Base-by-base conservation (phyloP, 179 eudicot species). In the Sideroxylon spinosum region DNA sequence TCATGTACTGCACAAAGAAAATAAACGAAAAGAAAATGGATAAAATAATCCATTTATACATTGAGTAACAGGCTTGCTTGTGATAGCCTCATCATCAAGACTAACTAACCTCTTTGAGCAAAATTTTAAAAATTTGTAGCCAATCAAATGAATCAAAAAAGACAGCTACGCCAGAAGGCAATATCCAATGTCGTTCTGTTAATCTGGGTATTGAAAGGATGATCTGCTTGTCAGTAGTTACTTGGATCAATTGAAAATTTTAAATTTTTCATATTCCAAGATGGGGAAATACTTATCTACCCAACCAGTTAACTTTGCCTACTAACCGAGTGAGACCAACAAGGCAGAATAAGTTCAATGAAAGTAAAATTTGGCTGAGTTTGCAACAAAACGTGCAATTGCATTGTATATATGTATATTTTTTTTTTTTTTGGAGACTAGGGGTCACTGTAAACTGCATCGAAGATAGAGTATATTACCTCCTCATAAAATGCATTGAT, bases 401-500 rank as follows among this genome's bases (percentile, higher is more conserved):
- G 7, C 55, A 52, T 1, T 7, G 55, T 9, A 32, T 32, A 32
- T 3, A 32, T 2, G 20, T n/a, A n/a, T 20, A 60, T 60, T 22
- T 7, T 61, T 19, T 20, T 20, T 61, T 52, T 52, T 14, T 52
- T 37, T 4, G 44, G 44, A 37, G 3, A 3, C 16, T 14, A 52
- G 14, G 12, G 14, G 16, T 1, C 12, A 52, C 56, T 52, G 1
- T 14, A 52, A 52, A 7, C 56, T 52, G 10, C 56, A 22, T 12
- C 16, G 2, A 52, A 50, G 49, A 9, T 23, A 1, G 20, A 60
- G 37, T 28, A 65, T 68, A 19, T 89, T 90, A 92, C 94, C 89
- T 94, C 88, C 74, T 84, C 79, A 74, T 78, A 86, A 78, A 94
- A 94, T 48, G 94, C 90, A 77, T 83, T 82, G 48, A 92, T 94